These are phyloP conservation scores for Epichloe sp. DNA, from an alignment of 2,329 filamentous ascomycete species.

Conservation along the genomic window DNA sequence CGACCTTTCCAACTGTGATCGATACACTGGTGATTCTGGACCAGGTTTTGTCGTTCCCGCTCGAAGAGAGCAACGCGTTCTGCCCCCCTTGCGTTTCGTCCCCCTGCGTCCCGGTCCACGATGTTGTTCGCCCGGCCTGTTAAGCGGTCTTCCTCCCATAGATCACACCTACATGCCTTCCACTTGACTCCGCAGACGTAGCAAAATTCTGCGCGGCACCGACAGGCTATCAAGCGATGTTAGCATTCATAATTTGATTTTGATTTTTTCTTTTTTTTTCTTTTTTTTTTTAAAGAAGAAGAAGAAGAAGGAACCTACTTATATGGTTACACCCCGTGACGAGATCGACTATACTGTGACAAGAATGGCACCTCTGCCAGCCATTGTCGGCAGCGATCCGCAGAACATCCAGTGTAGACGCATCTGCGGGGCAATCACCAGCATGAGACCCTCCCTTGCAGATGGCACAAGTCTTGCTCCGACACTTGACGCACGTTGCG, in stretches of 20 bases:
- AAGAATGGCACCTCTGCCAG: constrained; percentile 39
- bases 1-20: not conserved
- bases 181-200: constrained; percentile 31
- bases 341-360: constrained; percentile 35
- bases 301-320: constrained; percentile 26
- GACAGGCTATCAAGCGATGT: constrained; percentile 23
- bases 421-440: constrained; percentile 35
- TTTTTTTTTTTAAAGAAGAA: not conserved
- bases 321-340: constrained; percentile 42
- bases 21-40: not conserved
- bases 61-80: not conserved
- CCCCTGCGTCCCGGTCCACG: not conserved
- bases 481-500: constrained; percentile 31
- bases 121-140: not conserved
- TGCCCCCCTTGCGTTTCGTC: not conserved
- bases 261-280: too few relatives aligned
- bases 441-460: constrained; percentile 36
- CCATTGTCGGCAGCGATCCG: constrained; percentile 25
- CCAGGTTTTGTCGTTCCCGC: not conserved
- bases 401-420: constrained; percentile 24
- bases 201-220: constrained; percentile 35
- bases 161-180: constrained; percentile 25
- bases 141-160: constrained; percentile 22
- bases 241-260: not conserved
- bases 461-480: constrained; percentile 29